Evolutionary conservation across 1,284 basidiomycete species (phyloP), one percentile per base, ranked within the genome.

Genomic region (Ustilago vetiveriae): DNA sequence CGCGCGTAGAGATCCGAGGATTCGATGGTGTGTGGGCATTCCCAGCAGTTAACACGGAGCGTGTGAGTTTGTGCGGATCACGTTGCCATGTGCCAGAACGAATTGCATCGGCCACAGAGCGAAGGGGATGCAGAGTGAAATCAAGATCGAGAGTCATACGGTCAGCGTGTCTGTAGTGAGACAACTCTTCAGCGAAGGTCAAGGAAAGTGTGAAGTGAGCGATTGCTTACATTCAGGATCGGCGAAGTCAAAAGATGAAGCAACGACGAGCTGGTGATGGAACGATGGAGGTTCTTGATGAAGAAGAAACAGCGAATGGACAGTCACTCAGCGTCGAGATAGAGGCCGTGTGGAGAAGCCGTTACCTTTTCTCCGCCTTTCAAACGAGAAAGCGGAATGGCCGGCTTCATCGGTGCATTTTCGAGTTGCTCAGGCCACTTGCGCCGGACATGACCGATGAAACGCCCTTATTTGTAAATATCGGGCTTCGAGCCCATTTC

Each of bases 381-480:
- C 49, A 52, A 40, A 21, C 11, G 26, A 38, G 16, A 26, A 30
- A 24, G 59, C 54, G 41, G 49, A 17, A 27, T 48, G 23, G n/a
- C 40, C 64, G 64, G 64, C 64, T 60, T 48, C 32, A 67, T 53
- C 40, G 53, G 53, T 45, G 23, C 9, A 30, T 24, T 42, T 42
- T 17, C 43, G 16, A 24, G 39, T 32, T 42, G 51, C 48, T 56
- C 52, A 45, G 43, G 43, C 57, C 57, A 51, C 40, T 60, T 67
- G 21, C 48, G 50, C 64, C 64, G 57, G 53, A 49, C 47, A 60
- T 56, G 44, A 62, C 64, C 64, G 64, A 59, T 14, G n/a, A 17
- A 8, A 29, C 27, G 27, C 13, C 7, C 27, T 8, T 30, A 30
- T 7, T 13, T 30, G 13, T 30, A 30, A 7, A 30, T 7, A 13